Percentiles rank a stretch among this genome's conserved stretches.
Evolutionary conservation across 2,329 filamentous ascomycete species (phyloP).

Genomic region (Chaetomium strumarium): DNA sequence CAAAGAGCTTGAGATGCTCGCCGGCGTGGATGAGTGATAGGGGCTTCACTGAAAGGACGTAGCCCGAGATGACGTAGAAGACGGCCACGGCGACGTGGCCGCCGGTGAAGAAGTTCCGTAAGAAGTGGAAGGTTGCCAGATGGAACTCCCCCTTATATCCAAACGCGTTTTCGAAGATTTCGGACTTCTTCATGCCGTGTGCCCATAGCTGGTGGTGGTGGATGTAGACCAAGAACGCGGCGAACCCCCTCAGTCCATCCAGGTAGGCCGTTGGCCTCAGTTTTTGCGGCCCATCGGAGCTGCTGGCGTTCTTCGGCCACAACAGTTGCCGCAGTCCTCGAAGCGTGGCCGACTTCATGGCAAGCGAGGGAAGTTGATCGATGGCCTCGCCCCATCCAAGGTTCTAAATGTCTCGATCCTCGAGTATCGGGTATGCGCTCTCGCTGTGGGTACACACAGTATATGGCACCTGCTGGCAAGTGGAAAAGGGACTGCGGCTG

Average conservation of each 20-base stretch:
- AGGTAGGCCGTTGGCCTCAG: slow-evolving; percentile 53
- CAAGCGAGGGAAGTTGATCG: slow-evolving; percentile 1
- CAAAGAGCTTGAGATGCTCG: slow-evolving; percentile 35
- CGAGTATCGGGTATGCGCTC: slow-evolving; percentile 14
- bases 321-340: slow-evolving; percentile 21
- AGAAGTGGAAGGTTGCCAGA: slow-evolving; percentile 47
- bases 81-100: slow-evolving; percentile 54
- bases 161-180: slow-evolving; percentile 47
- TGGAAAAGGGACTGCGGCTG: no score
- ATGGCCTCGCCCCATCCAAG: not conserved
- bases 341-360: slow-evolving; percentile 20
- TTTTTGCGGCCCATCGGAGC: slow-evolving; percentile 13
- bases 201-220: slow-evolving; percentile 56
- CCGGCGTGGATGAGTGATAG: slow-evolving; percentile 40
- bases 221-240: slow-evolving; percentile 59
- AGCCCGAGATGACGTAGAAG: slow-evolving; percentile 47
- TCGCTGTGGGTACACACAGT: not conserved
- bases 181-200: slow-evolving; percentile 33
- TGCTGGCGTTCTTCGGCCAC: slow-evolving; percentile 17
- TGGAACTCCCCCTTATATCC: slow-evolving; percentile 44
- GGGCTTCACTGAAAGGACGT: slow-evolving; percentile 47
- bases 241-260: slow-evolving; percentile 61
- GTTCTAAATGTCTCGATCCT: not conserved
- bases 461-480: not conserved
- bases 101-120: slow-evolving; percentile 57